These are phyloP conservation scores for Globisporangium perplexum DNA, from an alignment of 352 stramenopile genomes.

Conservation along the genomic window DNA sequence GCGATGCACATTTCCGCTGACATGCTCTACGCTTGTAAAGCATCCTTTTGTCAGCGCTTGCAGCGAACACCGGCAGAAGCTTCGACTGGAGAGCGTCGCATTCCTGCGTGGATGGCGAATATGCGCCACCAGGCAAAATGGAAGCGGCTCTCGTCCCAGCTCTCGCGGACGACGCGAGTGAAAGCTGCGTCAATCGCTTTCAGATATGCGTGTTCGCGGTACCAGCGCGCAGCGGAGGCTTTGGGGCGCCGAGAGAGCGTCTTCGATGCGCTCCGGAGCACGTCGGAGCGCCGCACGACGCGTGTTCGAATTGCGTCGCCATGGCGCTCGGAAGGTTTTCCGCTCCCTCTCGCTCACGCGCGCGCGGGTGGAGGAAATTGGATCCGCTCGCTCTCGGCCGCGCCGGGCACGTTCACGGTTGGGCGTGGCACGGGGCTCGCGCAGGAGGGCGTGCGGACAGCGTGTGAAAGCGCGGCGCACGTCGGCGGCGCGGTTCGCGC, in stretches of 20 bases:
- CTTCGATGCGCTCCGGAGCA: not conserved
- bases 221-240: not conserved
- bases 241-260: not conserved
- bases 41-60: too few relatives aligned
- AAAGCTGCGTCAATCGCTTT: constrained; percentile 2
- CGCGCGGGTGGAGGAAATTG: not conserved
- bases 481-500: not conserved
- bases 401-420: not conserved
- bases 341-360: not conserved
- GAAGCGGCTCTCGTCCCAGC: not conserved
- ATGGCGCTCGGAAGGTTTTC: constrained; percentile 4
- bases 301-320: not conserved
- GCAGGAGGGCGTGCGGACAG: not conserved
- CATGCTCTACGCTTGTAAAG: not conserved
- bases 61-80: not conserved
- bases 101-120: not conserved
- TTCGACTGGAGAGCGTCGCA: not conserved
- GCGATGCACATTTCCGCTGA: not conserved
- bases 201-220: not conserved
- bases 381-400: not conserved
- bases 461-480: not conserved
- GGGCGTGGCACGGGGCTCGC: too few relatives aligned
- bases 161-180: constrained; percentile 1
- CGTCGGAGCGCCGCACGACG: not conserved
- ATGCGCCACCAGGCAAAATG: not conserved